Base-by-base conservation (phyloP, 139 green algal genomes). In the Picochlorum sp. region DNA sequence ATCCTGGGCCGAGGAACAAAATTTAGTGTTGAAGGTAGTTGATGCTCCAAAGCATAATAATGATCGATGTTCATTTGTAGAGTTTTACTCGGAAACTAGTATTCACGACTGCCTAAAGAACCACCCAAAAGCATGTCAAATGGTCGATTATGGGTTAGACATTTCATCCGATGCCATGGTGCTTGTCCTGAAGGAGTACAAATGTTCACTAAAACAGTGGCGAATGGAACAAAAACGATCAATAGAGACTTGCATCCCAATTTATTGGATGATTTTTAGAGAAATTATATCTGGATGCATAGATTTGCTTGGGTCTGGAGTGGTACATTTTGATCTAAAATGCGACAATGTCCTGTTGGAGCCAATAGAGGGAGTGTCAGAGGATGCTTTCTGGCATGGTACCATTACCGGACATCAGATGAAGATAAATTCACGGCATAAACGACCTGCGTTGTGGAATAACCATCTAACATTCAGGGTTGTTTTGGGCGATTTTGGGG, bases 301-400 rank as follows among this genome's bases (percentile, higher is more conserved):
- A 32, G 35, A 68, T 14, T 53, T 89, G 31, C 59, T 72, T 20
- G 62, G 69, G 0, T 39, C 67, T 8, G 64, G 77, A 1, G 66
- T 93, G 6, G 74, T 91, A 26, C 86, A 94, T 67, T 94, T 87
- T 69, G 86, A 94, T 65, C 70, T 93, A 43, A 95, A 95, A 73
- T 83, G 74, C 57, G 79, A 89, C 60, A 95, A 95, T 63, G 64
- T 92, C 16, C 66, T 91, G 22, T 67, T 93, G 18, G 77, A 86
- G 35, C 63, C 77, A 2, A 53, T 83, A 49, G 58, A 66, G 0
- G 81, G 73, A 2, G 64, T 80, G 5, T 50, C 49, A 7, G 81
- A 89, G 30, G 61, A 60, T 4, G 62, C 85, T 22, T 80, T 91
- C 22, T 89, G 80, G 77, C 39, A n/a, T 47, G 39, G 39, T 26